Base-by-base conservation (phyloP, 495 filamentous ascomycete genomes). In the Aspergillus taichungensis region DNA sequence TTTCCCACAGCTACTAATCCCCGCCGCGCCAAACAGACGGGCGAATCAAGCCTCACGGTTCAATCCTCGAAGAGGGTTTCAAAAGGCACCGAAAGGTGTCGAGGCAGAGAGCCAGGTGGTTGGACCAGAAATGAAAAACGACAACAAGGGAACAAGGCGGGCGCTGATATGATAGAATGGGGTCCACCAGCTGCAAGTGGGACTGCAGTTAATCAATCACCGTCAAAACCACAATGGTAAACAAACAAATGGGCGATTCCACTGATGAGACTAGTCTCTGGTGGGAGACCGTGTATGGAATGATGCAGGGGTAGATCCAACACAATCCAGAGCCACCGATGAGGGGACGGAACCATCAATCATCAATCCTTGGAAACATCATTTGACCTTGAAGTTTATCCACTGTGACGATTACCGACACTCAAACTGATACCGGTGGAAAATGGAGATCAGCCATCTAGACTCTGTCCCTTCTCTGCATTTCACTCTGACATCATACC, bases 1-100 rank as follows among this genome's bases (percentile, higher is more conserved):
- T 33, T 42, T 13, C 12, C 40, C 30, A 24, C 18, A 24, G 40
- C 12, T 34, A 30, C 28, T 34, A 33, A 43, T 43, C 40, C 40
- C 40, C 40, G 40, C 40, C n/a, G 40, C 40, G 40, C 33, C 34
- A 34, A 27, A 13, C n/a, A 43, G 30, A 43, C 40, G 40, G 40
- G 28, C 40, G 30, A 43, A 24, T 24, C 18, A 24, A 24, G 18
- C 30, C 13, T 38, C 36, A 24, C 13, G 36, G 13, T 18, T 14
- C 11, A 13, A 38, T 38, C 36, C 28, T 13, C 10, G 13, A 42
- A 31, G 7, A 29, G 18, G 30, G 34, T 3, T 13, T 24, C 27
- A 7, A 12, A 33, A 13, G 30, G 29, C 8, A 6, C 40, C 6
- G 34, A 30, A 6, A 31, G 30, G 24, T 11, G 32, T 30, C 33